Evolutionary conservation across 495 filamentous ascomycete genomes (phyloP).

Genomic region (Neurospora tetrasperma): DNA sequence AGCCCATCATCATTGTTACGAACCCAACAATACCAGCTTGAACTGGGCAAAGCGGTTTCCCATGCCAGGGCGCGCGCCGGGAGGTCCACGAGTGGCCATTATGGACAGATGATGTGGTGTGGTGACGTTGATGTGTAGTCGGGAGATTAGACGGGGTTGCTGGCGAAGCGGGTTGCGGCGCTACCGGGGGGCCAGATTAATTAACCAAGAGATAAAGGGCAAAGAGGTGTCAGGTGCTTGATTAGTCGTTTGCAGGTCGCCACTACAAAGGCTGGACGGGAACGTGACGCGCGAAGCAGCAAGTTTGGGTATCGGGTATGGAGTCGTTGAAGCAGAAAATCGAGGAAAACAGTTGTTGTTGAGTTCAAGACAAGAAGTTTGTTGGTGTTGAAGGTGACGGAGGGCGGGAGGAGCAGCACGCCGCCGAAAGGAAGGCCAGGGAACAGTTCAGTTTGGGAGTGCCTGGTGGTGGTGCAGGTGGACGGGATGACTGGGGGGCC

Average conservation of each 20-base stretch:
- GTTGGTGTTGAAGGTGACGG: not conserved
- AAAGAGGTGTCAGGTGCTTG: not conserved
- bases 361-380: not conserved
- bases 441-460: not conserved
- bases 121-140: not conserved
- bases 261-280: not conserved
- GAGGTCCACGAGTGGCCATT: conserved; percentile 75
- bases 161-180: conserved; percentile 6
- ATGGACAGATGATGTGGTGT: conserved; percentile 15
- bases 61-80: conserved; percentile 57
- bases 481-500: not conserved
- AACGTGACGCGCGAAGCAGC: not conserved
- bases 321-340: not conserved
- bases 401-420: not conserved
- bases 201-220: not conserved
- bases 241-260: not conserved
- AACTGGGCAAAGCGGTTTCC: conserved; percentile 87
- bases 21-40: conserved; percentile 93
- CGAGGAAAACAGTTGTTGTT: not conserved
- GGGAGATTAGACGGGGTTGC: conserved; percentile 1
- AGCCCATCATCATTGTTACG: not conserved
- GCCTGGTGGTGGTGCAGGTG: not conserved
- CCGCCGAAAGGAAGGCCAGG: not conserved
- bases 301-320: not conserved
- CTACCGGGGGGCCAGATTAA: conserved; percentile 1